These are phyloP conservation scores for Huntiella decipiens DNA, from an alignment of 2,329 filamentous ascomycete species.

Conservation along the genomic window DNA sequence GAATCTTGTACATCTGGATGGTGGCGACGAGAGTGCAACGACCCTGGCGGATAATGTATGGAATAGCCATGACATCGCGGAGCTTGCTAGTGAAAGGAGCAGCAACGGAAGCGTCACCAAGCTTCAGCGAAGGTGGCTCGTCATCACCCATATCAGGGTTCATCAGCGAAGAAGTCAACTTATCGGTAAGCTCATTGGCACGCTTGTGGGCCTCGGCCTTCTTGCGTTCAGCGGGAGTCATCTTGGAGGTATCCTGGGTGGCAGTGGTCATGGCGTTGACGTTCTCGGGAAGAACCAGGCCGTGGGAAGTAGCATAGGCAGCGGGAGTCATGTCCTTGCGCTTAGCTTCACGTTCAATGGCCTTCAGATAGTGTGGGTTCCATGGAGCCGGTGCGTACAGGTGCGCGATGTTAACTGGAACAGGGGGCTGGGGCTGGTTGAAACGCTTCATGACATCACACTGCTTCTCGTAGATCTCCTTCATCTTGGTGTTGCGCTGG, in stretches of 20 bases:
- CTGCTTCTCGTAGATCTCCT: slow-evolving; percentile 97
- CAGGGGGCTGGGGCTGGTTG: slow-evolving; percentile 81
- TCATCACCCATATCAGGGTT: slow-evolving; percentile 71
- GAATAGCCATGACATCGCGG: slow-evolving; percentile 87
- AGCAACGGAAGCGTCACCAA: slow-evolving; percentile 91
- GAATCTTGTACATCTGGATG: slow-evolving; percentile 99
- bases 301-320: slow-evolving; percentile 34
- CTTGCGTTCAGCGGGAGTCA: slow-evolving; percentile 34
- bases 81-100: slow-evolving; percentile 96
- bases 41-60: slow-evolving; percentile 95
- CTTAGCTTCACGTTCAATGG: slow-evolving; percentile 67
- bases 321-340: slow-evolving; percentile 52
- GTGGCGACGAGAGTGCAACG: slow-evolving; percentile 94
- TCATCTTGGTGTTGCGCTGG: slow-evolving; percentile 88
- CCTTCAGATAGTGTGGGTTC: slow-evolving; percentile 90
- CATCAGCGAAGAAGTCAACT: slow-evolving; percentile 73
- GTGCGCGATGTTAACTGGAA: slow-evolving; percentile 82
- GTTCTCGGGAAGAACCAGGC: slow-evolving; percentile 38
- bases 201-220: slow-evolving; percentile 50
- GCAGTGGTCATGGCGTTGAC: slow-evolving; percentile 40
- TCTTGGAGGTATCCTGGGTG: slow-evolving; percentile 15
- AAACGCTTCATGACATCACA: slow-evolving; percentile 79
- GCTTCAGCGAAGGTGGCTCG: slow-evolving; percentile 88
- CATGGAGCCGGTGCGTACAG: slow-evolving; percentile 76
- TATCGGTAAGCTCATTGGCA: slow-evolving; percentile 65